Conservation (phyloP, 192 early-diverging fungal genomes). For the Kappamyces sp. region DNA sequence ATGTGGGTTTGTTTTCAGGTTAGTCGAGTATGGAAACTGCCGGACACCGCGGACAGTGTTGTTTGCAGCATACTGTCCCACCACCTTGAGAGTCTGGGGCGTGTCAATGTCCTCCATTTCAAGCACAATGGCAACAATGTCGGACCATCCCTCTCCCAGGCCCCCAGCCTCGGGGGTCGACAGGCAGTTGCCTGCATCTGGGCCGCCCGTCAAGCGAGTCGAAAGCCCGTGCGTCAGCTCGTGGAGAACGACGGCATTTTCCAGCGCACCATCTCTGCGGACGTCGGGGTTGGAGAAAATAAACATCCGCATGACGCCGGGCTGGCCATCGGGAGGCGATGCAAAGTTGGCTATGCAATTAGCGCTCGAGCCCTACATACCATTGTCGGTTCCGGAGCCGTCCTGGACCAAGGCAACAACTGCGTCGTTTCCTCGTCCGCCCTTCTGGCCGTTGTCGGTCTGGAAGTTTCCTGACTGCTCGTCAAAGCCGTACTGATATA, state of each 20-base stretch:
- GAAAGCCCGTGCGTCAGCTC: conserved; percentile 57
- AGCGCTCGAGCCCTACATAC: background rate
- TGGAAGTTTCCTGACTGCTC: conserved; percentile 72
- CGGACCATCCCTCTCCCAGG: conserved; percentile 57
- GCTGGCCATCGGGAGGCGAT: conserved; percentile 51
- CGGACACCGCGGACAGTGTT: conserved; percentile 37
- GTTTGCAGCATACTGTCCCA: conserved; percentile 36
- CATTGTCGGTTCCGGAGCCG: conserved; percentile 27
- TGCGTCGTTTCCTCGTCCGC: conserved; percentile 37
- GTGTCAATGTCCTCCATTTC: conserved; percentile 26
- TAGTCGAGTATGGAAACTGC: conserved; percentile 49
- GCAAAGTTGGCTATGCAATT: conserved; percentile 54
- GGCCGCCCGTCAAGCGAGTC: conserved; percentile 56
- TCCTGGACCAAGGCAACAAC: conserved; percentile 55
- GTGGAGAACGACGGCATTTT: conserved; percentile 47
- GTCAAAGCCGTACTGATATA: conserved; percentile 56
- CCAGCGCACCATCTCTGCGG: conserved; percentile 49
- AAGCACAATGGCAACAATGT: conserved; percentile 42
- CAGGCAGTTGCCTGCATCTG: conserved; percentile 47
- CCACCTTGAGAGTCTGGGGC: conserved; percentile 26
- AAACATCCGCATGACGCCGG: conserved; percentile 48
- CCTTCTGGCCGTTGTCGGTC: conserved; percentile 26
- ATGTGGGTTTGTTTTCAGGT: conserved; percentile 22
- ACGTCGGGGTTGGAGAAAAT: conserved; percentile 30
- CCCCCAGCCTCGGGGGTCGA: conserved; percentile 46